phyloP scores from a whole-genome alignment of 1,284 basidiomycete species.

The Cerioporus squamosus region DNA sequence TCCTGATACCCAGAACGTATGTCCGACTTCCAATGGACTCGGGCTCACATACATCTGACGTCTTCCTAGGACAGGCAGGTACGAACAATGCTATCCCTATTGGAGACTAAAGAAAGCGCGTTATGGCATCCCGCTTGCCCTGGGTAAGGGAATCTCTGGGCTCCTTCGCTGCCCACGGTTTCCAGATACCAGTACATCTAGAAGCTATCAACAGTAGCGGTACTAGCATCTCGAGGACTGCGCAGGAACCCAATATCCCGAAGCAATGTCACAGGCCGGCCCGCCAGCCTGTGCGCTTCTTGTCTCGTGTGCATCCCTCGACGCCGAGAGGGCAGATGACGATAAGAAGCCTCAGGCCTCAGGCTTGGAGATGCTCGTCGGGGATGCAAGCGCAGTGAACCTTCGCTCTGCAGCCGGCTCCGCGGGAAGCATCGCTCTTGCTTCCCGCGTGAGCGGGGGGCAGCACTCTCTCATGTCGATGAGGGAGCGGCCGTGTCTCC shows the following conservation, averaged over 20 bases:
- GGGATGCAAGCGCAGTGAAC: background rate
- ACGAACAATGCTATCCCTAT: background rate
- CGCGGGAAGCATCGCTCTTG: background rate
- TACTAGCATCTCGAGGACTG: background rate
- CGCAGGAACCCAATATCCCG: too few species aligned
- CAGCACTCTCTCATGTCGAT: background rate
- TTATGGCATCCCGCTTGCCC: background rate
- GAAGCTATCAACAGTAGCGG: background rate
- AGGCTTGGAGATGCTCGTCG: too few species aligned
- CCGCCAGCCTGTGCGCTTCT: too few species aligned
- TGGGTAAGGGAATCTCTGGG: too few species aligned
- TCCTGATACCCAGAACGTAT: too few species aligned
- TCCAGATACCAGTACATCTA: background rate
- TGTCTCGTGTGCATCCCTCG: too few species aligned
- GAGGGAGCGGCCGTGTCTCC: background rate
- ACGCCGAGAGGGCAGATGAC: too few species aligned
- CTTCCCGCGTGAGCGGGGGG: background rate
- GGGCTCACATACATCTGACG: background rate
- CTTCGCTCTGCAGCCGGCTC: background rate
- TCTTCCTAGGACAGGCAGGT: background rate
- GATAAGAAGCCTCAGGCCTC: too few species aligned
- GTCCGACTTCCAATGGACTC: background rate
- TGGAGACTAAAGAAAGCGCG: background rate
- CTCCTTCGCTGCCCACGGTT: background rate
- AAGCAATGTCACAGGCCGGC: too few species aligned